Percentiles rank a stretch among this genome's conserved stretches.
phyloP scores from a whole-genome alignment of 2,329 filamentous ascomycete species.

The Diaporthe batatas region DNA sequence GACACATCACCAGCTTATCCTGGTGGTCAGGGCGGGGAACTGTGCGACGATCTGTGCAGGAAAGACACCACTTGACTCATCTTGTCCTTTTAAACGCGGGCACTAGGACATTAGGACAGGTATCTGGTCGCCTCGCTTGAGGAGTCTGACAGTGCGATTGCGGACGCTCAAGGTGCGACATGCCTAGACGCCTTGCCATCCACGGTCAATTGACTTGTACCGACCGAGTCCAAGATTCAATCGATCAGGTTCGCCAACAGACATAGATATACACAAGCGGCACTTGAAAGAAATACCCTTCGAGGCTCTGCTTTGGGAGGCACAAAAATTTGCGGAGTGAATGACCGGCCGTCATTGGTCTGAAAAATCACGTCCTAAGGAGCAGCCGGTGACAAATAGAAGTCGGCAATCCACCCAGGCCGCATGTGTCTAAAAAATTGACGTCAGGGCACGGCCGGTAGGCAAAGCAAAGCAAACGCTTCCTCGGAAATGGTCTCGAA shows the following conservation, averaged over 20 bases:
- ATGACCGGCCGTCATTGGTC: conserved; percentile 1
- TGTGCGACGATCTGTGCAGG: conserved; percentile 1
- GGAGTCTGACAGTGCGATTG: not conserved
- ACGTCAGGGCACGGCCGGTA: conserved; percentile 23
- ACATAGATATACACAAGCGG: not conserved
- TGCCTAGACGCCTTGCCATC: not conserved
- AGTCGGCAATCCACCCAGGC: conserved; percentile 4
- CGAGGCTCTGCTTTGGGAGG: not conserved
- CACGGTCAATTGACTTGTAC: conserved; percentile 1
- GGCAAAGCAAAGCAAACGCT: conserved; percentile 31
- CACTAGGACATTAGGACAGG: not conserved
- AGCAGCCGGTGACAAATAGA: conserved; percentile 19
- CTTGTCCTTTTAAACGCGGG: conserved; percentile 10
- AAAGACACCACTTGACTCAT: conserved; percentile 25
- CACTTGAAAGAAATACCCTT: not conserved
- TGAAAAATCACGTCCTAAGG: not conserved
- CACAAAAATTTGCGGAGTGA: not conserved
- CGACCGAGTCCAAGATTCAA: not conserved
- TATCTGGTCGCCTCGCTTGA: conserved; percentile 1
- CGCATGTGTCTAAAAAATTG: not conserved
- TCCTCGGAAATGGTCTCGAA: conserved; percentile 13
- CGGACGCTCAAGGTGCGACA: not conserved
- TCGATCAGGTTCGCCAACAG: not conserved
- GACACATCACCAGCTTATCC: conserved; percentile 3
- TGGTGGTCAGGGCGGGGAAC: conserved; percentile 3